These are phyloP conservation scores for Chimonanthus salicifolius DNA, from an alignment of 164 flowering plant genomes.

Conservation along the genomic window DNA sequence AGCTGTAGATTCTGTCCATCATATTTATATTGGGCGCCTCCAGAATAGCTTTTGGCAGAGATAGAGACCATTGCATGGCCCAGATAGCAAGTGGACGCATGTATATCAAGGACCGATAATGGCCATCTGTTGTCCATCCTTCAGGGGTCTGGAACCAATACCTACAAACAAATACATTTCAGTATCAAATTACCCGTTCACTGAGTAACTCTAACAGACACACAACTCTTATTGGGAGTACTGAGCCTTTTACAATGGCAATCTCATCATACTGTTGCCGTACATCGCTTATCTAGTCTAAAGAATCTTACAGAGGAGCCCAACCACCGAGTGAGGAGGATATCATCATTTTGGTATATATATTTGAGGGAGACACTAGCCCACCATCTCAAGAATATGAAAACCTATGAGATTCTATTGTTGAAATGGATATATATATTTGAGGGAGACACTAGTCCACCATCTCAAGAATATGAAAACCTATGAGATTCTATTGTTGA, in stretches of 20 bases:
- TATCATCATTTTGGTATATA: no score
- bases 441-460: no score
- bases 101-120: conserved; percentile 74
- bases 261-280: not conserved
- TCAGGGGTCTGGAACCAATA: conserved; percentile 96
- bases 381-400: no score
- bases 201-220: not conserved
- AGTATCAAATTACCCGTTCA: not conserved
- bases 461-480: no score
- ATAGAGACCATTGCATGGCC: conserved; percentile 88
- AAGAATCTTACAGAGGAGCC: no score
- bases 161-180: conserved; percentile 20
- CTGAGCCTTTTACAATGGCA: not conserved
- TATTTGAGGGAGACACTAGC: no score
- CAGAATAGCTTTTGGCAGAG: conserved; percentile 60
- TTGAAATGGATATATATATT: no score
- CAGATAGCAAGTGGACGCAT: conserved; percentile 93
- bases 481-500: no score
- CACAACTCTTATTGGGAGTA: no score
- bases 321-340: no score
- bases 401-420: no score
- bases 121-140: conserved; percentile 83
- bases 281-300: no score
- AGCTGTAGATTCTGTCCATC: conserved; percentile 55
- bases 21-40: conserved; percentile 66